phyloP scores from a whole-genome alignment of 78 protist genomes.

The Goniomonas avonlea region DNA sequence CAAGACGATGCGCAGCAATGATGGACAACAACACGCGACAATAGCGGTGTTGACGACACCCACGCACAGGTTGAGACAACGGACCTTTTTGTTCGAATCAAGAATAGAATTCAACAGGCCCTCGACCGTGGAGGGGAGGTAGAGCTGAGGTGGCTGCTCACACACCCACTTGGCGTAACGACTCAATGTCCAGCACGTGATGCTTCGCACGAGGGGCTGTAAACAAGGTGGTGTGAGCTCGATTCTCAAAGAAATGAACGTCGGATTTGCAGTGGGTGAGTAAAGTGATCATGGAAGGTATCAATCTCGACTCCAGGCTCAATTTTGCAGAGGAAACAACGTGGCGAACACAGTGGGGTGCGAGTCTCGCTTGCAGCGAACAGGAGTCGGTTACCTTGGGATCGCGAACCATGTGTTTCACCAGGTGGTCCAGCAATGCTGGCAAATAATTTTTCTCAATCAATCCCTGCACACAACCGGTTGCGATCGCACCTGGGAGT shows the following conservation, averaged over 20 bases:
- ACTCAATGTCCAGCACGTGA: conserved; percentile 80
- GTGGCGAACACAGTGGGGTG: too few species aligned
- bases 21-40: too few species aligned
- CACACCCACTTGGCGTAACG: conserved; percentile 36
- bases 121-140: conserved; percentile 15
- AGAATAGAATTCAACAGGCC: conserved; percentile 55
- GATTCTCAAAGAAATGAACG: too few species aligned
- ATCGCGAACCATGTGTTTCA: too few species aligned
- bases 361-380: too few species aligned
- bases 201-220: conserved; percentile 57
- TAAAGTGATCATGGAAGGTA: neutral
- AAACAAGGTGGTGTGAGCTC: too few species aligned
- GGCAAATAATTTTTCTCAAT: neutral
- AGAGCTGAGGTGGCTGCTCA: neutral
- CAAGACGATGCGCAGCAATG: neutral
- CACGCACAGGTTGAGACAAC: too few species aligned
- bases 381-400: too few species aligned
- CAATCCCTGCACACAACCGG: conserved; percentile 2
- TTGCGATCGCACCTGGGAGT: conserved; percentile 14
- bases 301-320: too few species aligned
- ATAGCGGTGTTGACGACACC: too few species aligned
- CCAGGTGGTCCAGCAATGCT: neutral
- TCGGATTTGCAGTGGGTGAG: too few species aligned
- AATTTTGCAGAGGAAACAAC: too few species aligned
- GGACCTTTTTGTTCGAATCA: conserved; percentile 53